Percentiles rank a stretch among this genome's conserved stretches.
Evolutionary conservation across 805 yeast species (phyloP).

Genomic region (Ogataea paraovalis): DNA sequence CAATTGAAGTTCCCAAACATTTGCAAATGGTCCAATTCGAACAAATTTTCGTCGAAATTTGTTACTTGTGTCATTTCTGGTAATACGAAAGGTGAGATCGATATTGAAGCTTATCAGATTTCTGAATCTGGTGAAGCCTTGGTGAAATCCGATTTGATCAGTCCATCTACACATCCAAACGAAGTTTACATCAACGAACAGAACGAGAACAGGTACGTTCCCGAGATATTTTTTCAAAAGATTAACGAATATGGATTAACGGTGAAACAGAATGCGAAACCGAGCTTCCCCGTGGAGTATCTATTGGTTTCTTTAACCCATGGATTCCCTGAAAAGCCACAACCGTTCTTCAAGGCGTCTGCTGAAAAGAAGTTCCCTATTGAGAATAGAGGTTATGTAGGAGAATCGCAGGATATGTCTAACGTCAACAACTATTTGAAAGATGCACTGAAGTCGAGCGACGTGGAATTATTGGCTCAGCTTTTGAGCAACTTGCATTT

Average conservation of each 20-base stretch:
- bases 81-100: slow-evolving; percentile 83
- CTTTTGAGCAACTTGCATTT: slow-evolving; percentile 72
- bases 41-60: slow-evolving; percentile 78
- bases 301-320: slow-evolving; percentile 83
- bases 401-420: slow-evolving; percentile 64
- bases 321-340: slow-evolving; percentile 72
- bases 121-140: slow-evolving; percentile 84
- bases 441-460: slow-evolving; percentile 14
- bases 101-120: slow-evolving; percentile 86
- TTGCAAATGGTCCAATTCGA: slow-evolving; percentile 59
- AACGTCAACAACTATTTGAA: slow-evolving; percentile 49
- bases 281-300: slow-evolving; percentile 91
- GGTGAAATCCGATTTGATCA: slow-evolving; percentile 78
- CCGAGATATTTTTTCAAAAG: slow-evolving; percentile 84
- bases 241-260: slow-evolving; percentile 84
- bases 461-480: slow-evolving; percentile 14
- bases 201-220: slow-evolving; percentile 77
- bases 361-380: slow-evolving; percentile 52
- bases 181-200: slow-evolving; percentile 77
- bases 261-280: slow-evolving; percentile 85
- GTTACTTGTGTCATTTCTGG: slow-evolving; percentile 94
- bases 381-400: slow-evolving; percentile 74
- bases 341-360: slow-evolving; percentile 47
- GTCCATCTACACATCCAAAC: slow-evolving; percentile 88
- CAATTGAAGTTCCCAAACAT: slow-evolving; percentile 64